These are phyloP conservation scores for Rubia occidens DNA, from an alignment of 305 asterid species.

Conservation along the genomic window DNA sequence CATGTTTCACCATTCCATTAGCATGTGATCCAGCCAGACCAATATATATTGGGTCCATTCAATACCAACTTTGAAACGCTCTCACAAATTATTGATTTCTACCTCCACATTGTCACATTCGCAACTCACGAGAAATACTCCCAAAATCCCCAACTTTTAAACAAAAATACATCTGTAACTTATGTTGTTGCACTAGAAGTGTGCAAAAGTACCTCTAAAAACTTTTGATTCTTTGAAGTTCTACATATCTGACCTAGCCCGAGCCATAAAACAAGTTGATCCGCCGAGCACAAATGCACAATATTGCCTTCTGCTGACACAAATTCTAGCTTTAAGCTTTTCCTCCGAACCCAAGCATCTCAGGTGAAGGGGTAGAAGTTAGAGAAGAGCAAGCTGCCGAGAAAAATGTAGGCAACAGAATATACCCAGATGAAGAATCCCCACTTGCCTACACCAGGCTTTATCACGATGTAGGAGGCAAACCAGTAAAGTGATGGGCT, in stretches of 20 bases:
- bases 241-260: neutral
- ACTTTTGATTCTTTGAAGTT: neutral
- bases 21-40: no score
- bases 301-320: neutral
- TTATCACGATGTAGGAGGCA: constrained; percentile 34
- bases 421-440: constrained; percentile 72
- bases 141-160: no score
- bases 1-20: neutral
- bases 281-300: no score
- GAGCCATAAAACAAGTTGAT: no score
- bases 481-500: constrained; percentile 22
- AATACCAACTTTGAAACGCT: neutral
- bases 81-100: neutral
- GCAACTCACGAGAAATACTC: neutral
- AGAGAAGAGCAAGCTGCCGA: constrained; percentile 82
- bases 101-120: neutral
- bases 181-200: no score
- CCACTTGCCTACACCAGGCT: constrained; percentile 43
- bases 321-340: neutral
- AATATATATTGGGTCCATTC: neutral
- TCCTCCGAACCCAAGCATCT: constrained; percentile 11
- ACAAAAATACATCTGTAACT: neutral
- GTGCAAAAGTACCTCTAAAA: no score
- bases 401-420: constrained; percentile 58
- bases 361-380: constrained; percentile 96